Evolutionary conservation across 2,329 filamentous ascomycete genomes (phyloP).

Genomic region (Exophiala viscosa): DNA sequence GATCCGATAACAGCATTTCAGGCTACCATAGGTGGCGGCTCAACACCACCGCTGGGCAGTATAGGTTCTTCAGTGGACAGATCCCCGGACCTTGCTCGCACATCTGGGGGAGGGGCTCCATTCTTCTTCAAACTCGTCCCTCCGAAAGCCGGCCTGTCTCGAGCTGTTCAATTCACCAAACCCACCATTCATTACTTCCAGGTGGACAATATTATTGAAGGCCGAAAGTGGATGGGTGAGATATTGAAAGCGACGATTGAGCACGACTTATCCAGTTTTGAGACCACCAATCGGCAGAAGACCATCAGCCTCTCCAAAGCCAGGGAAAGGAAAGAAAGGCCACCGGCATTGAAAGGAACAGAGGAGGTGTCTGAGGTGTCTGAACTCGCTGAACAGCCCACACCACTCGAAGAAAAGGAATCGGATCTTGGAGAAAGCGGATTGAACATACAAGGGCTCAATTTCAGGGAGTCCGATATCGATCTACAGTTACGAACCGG

Average conservation of each 20-base stretch:
- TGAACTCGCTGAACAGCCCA: constrained; percentile 13
- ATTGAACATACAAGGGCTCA: constrained; percentile 24
- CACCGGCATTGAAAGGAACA: constrained; percentile 75
- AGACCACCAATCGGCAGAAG: constrained; percentile 93
- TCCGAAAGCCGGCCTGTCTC: constrained; percentile 77
- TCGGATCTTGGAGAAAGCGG: constrained; percentile 16
- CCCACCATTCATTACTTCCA: constrained; percentile 97
- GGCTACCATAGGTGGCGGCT: constrained; percentile 71
- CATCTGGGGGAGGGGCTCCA: constrained; percentile 58
- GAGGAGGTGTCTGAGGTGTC: constrained; percentile 20
- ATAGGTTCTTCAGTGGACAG: constrained; percentile 32
- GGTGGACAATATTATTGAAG: constrained; percentile 82
- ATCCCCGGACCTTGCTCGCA: constrained; percentile 25
- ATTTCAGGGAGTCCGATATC: constrained; percentile 19
- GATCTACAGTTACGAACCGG: constrained; percentile 14
- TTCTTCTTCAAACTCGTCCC: constrained; percentile 99
- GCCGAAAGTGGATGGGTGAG: constrained; percentile 95
- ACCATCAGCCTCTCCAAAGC: constrained; percentile 92
- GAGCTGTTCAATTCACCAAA: constrained; percentile 95
- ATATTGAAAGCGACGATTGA: constrained; percentile 99
- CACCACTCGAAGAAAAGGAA: constrained; percentile 15
- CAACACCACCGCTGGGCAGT: constrained; percentile 36
- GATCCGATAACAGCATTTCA: constrained; percentile 87
- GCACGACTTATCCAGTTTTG: constrained; percentile 67
- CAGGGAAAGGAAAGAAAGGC: constrained; percentile 78